Conservation (phyloP, 1,284 basidiomycete species). For the Amylostereum areolatum region DNA sequence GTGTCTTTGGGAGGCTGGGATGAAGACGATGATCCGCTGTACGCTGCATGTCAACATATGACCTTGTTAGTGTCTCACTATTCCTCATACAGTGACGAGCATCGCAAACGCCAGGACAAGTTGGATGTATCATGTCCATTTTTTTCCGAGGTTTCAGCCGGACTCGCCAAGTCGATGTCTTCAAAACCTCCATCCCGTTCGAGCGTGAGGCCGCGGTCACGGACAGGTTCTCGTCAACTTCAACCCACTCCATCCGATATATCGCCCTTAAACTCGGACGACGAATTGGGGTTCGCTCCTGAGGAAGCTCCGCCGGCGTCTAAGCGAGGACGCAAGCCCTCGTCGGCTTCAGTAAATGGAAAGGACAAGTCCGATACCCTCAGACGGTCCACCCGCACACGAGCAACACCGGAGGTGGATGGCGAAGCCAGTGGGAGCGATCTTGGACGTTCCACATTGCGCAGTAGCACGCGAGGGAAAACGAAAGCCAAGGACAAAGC, state of each 20-base stretch:
- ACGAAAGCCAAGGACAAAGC: slow-evolving; percentile 19
- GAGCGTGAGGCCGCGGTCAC: slow-evolving; percentile 13
- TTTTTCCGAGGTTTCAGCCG: slow-evolving; percentile 26
- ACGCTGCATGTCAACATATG: slow-evolving; percentile 21
- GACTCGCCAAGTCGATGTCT: slow-evolving; percentile 13
- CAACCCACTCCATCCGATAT: neutral
- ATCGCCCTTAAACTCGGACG: slow-evolving; percentile 14
- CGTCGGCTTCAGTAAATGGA: neutral
- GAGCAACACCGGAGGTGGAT: slow-evolving; percentile 9
- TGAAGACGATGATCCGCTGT: slow-evolving; percentile 74
- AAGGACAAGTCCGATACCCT: neutral
- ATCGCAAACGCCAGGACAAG: slow-evolving; percentile 50
- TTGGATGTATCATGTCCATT: slow-evolving; percentile 45
- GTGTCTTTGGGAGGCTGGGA: slow-evolving; percentile 78
- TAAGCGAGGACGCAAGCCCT: neutral
- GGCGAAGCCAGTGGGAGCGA: slow-evolving; percentile 14
- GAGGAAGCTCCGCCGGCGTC: slow-evolving; percentile 3
- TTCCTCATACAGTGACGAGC: slow-evolving; percentile 47
- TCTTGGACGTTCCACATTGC: slow-evolving; percentile 8
- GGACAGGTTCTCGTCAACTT: slow-evolving; percentile 14
- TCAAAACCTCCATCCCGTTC: slow-evolving; percentile 15
- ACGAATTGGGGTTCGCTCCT: slow-evolving; percentile 14
- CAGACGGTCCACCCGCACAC: slow-evolving; percentile 9
- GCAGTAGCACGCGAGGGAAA: slow-evolving; percentile 18
- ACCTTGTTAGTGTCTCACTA: neutral